Conservation (phyloP, 345 rosid species). For the Euphorbia tirucalli region DNA sequence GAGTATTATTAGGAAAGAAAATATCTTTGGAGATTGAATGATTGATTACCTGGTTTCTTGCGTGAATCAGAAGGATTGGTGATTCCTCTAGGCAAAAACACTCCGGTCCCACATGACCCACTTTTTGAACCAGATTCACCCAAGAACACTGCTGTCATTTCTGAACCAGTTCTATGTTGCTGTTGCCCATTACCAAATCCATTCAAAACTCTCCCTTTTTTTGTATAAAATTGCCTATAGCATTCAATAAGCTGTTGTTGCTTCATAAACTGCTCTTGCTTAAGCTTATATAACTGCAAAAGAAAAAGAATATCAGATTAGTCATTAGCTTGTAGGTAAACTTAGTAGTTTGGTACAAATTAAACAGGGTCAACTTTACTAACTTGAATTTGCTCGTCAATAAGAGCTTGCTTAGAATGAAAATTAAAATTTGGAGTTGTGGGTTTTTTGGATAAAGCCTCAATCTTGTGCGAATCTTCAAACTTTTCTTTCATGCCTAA, state of each 20-base stretch:
- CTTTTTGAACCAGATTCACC: conserved; percentile 42
- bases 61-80: conserved; percentile 43
- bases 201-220: conserved; percentile 22
- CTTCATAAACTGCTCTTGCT: conserved; percentile 41
- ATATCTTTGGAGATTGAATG: conserved; percentile 21
- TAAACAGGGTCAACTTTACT: not conserved
- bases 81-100: conserved; percentile 68
- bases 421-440: conserved; percentile 16
- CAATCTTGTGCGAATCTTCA: conserved; percentile 34
- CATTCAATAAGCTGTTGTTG: conserved; percentile 3
- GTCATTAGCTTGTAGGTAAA: conserved; percentile 1
- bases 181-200: conserved; percentile 24
- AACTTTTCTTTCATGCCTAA: conserved; percentile 25
- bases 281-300: conserved; percentile 39
- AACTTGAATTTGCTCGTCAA: conserved; percentile 63
- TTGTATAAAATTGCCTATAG: conserved; percentile 11
- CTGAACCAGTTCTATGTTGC: conserved; percentile 41
- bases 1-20: not conserved
- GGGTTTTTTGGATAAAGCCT: conserved; percentile 12
- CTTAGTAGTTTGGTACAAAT: not conserved
- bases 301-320: not conserved
- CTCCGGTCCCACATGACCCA: conserved; percentile 80
- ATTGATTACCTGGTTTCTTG: conserved; percentile 42
- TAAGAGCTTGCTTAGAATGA: conserved; percentile 51
- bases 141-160: conserved; percentile 63